These are phyloP conservation scores for Fusarium sp. DNA, from an alignment of 2,329 filamentous ascomycete genomes.

Conservation along the genomic window DNA sequence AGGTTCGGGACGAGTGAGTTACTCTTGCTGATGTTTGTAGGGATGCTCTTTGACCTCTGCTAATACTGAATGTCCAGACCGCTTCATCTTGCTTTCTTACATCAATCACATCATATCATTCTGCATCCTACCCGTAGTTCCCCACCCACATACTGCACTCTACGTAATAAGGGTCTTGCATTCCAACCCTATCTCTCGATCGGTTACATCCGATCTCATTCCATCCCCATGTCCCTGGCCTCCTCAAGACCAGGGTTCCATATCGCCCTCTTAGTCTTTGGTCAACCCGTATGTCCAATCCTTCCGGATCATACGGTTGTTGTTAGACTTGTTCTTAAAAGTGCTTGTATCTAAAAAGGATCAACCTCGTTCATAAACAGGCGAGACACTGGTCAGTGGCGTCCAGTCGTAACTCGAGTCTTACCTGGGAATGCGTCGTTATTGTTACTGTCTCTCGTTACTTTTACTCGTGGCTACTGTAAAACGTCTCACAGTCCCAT, in stretches of 20 bases:
- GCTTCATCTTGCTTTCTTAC: background rate
- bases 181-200: slow-evolving; percentile 7
- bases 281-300: background rate
- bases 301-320: background rate
- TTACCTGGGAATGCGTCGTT: slow-evolving; percentile 13
- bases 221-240: background rate
- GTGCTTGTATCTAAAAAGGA: slow-evolving; percentile 8
- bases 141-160: background rate
- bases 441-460: slow-evolving; percentile 26
- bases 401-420: slow-evolving; percentile 36
- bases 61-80: background rate
- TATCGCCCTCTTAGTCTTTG: background rate
- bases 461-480: slow-evolving; percentile 35
- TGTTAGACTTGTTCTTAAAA: background rate
- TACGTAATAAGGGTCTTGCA: background rate
- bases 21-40: background rate
- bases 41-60: background rate
- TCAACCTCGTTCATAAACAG: slow-evolving; percentile 21
- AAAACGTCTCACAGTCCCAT: slow-evolving; percentile 17
- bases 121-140: background rate
- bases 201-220: slow-evolving; percentile 33
- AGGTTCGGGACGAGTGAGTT: no score
- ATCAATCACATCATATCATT: background rate
- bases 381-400: slow-evolving; percentile 39
- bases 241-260: background rate